A percentile compares a stretch with the other conserved stretches of the same genome.
These are phyloP conservation scores for Chytriomyces sp. DNA, from an alignment of 192 early-diverging fungal genomes.

Conservation along the genomic window DNA sequence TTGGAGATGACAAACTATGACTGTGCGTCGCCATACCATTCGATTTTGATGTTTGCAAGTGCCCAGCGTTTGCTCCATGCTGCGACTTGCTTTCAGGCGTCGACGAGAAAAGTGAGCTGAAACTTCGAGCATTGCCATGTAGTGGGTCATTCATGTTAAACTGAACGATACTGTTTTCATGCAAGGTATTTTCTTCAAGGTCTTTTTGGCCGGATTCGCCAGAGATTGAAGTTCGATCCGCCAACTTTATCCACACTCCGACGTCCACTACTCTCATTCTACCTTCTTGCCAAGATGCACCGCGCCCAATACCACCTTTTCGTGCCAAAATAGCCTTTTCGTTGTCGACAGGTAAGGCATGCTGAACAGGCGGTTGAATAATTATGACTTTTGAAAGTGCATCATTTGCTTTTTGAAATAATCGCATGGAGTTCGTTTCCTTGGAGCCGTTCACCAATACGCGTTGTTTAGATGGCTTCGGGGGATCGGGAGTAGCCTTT, in stretches of 20 bases:
- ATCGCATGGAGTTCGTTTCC: neutral
- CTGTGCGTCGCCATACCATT: too few relatives aligned
- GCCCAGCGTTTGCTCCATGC: too few relatives aligned
- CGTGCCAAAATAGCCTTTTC: neutral
- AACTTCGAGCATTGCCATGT: too few relatives aligned
- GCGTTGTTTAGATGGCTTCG: neutral
- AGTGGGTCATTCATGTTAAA: too few relatives aligned
- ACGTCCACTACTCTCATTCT: slow-evolving; percentile 23
- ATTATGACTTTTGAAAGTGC: neutral
- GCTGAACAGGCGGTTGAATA: neutral
- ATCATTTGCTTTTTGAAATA: neutral
- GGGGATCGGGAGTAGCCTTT: neutral
- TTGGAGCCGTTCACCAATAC: neutral
- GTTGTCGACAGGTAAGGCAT: neutral
- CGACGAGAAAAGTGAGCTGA: too few relatives aligned
- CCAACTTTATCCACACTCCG: slow-evolving; percentile 14
- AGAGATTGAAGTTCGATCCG: neutral
- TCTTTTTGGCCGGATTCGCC: too few relatives aligned
- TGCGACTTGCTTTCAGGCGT: too few relatives aligned
- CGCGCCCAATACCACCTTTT: slow-evolving; percentile 17
- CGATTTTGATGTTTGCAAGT: too few relatives aligned
- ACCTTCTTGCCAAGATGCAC: slow-evolving; percentile 20
- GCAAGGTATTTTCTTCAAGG: too few relatives aligned
- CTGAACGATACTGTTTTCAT: too few relatives aligned
- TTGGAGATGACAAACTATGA: too few relatives aligned